Evolutionary conservation across 495 filamentous ascomycete species (phyloP), one percentile per base, ranked within the genome.

Genomic region (Tuber aestivum): DNA sequence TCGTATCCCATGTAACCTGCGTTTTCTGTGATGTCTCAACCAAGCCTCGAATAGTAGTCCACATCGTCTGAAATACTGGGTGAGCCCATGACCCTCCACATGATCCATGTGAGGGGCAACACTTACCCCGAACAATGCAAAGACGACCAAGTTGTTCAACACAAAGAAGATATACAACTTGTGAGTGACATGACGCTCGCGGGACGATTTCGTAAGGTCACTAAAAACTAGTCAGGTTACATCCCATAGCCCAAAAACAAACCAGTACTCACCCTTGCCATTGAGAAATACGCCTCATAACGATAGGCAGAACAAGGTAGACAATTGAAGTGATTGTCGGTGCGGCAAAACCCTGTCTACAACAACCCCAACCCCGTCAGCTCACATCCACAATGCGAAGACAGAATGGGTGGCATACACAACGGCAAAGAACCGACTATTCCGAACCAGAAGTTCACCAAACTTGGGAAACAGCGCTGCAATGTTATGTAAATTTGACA

Each of bases 131-230:
- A 99, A 99, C 27, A 97, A 85, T 32, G 94, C 96, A 85, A 97
- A 97, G 75, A 98, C 90, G 80, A 98, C 84, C 70, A 98, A 85
- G 83, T 98, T 97, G 87, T 99, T 99, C 88, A 99, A 93, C 70
- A 98, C 89, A 85, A 98, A 98, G 85, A 99, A 99, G 21, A 93
- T 87, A 83, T 97, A 99, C 3, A 99, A 87, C 82, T 97, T 95
- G 72, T 89, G 89, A 41, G 94, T 88, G 78, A 99, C 95, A 83
- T 98, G 94, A n/a, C 93, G 89, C 79, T 99, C 95, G 45, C 95
- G 89, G 32, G 92, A 92, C 5, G 94, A 96, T 83, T 97, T 98
- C 56, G 93, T 96, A 75, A 90, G 87, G 83, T 97, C 95, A 76
- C 95, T 96, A 35, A 90, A 91, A 23, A 75, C 87, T 87, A 68